Evolutionary conservation across 768 basidiomycete species (phyloP), one percentile per base, ranked within the genome.

Genomic region (Russula abietina): DNA sequence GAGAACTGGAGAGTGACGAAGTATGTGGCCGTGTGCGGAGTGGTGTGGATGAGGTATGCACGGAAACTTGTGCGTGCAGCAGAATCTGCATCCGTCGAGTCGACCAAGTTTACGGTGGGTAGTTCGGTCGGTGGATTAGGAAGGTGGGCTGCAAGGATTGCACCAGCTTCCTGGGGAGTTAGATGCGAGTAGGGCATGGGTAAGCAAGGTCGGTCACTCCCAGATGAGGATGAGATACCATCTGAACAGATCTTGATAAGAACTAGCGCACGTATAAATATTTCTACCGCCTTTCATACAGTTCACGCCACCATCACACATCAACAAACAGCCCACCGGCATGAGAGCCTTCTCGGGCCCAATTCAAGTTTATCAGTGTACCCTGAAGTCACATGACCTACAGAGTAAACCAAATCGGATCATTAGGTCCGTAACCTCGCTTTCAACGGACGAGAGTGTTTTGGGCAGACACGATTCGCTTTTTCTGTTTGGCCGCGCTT

Each of bases 1-100:
- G 53, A 64, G 16, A 55, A 12, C 30, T 64, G 62, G 39, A 64
- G 53, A n/a, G 58, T 64, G 38, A 64, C 39, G 7, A 64, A n/a
- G 38, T 64, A 55, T 4, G 62, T 55, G 5, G 22, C 3, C n/a
- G 58, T 53, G 4, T 30, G 39, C 0, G 54, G 32, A 14, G 26
- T 7, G 11, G 10, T 16, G 11, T 60, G 58, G 33, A 64, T 30
- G 39, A 60, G 39, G 58, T 64, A 60, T 33, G 38, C 26, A 11
- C 24, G 38, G 54, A 64, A 64, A n/a, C 26, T 50, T 6, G 58
- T 32, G 6, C 38, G 14, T 3, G 48, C 54, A 4, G 53, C 58
- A 22, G 62, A 58, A 12, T 64, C 62, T 24, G 62, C 53, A 38
- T 64, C 62, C 19, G 58, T 60, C 49, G 14, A 19, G 36, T 55